Base-by-base conservation (phyloP, 2,329 filamentous ascomycete species). In the Fusarium anguioides region DNA sequence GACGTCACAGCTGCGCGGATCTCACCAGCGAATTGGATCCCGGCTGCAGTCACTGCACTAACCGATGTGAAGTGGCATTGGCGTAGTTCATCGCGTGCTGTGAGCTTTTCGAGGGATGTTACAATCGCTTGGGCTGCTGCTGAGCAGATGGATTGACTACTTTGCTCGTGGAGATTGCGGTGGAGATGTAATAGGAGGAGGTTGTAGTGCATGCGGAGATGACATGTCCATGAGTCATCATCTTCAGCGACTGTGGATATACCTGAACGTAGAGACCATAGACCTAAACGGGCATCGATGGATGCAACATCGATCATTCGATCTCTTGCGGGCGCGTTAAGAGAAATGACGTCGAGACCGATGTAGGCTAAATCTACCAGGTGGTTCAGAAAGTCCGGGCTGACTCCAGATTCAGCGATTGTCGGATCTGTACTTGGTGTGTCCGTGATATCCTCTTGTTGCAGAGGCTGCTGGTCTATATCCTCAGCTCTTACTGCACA, bases 1-100 rank as follows among this genome's bases (percentile, higher is more conserved):
- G 61, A 60, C 2, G 59, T 40, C 0, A 71, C 69, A 2, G 71
- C 71, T 0, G 69, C 39, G 2, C 71, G 71, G 5, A 73, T 73
- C n/a, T 73, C 71, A 11, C 60, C 58, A 0, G 71, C 69, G 1
- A 73, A 72, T 7, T 73, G 71, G 8, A 73, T 73, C 0, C 71
- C 71, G 0, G 70, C 71, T 2, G 71, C 71, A 5, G 71, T 72
- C 0, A 73, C 64, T 0, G 71, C 71, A 11, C 71, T 65, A 6
- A 73, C 71, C 4, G 71, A 70, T 0, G 71, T 73, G 10, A 73
- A 73, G 23, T 73, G 71, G 17, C 71, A 73, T 36, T 73, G 69
- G 0, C 71, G 53, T 0, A 73, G 42, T 24, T 72, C 67, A 7
- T 73, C 71, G 0, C 64, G 66, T 1, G 71, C 57, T 0, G 51